These are phyloP conservation scores for Striga asiatica DNA, from an alignment of 257 asterid genomes.

Conservation along the genomic window DNA sequence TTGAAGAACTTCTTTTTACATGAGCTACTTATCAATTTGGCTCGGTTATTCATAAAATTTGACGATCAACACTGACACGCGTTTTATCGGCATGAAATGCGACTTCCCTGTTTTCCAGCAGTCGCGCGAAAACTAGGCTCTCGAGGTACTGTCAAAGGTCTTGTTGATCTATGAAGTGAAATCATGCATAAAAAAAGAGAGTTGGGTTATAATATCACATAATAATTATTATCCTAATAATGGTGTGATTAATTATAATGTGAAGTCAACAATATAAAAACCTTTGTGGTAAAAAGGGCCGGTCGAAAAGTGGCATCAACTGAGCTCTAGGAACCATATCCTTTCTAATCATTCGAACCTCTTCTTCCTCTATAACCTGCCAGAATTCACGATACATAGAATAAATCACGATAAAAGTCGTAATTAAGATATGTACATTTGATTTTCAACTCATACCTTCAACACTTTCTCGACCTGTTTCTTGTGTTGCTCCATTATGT, in stretches of 20 bases:
- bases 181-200: not conserved
- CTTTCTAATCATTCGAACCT: conserved; percentile 52
- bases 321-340: conserved; percentile 86
- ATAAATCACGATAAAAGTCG: not conserved
- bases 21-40: not conserved
- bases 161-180: conserved; percentile 37
- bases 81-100: conserved; percentile 29
- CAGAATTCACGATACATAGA: not conserved
- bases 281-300: conserved; percentile 75
- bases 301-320: conserved; percentile 64
- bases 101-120: conserved; percentile 32
- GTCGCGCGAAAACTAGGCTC: conserved; percentile 49
- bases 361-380: conserved; percentile 73
- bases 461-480: conserved; percentile 51
- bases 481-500: conserved; percentile 47
- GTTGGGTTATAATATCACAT: too few relatives aligned
- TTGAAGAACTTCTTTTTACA: not conserved
- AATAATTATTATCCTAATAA: too few relatives aligned
- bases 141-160: conserved; percentile 67
- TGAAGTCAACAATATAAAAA: too few relatives aligned
- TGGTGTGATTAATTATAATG: too few relatives aligned
- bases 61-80: conserved; percentile 10
- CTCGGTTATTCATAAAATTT: conserved; percentile 9
- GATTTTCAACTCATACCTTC: conserved; percentile 34
- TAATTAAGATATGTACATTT: not conserved